Percentiles rank a stretch among this genome's conserved stretches.
Evolutionary conservation across 2,329 filamentous ascomycete species (phyloP).

Genomic region (Epichloe sibirici): DNA sequence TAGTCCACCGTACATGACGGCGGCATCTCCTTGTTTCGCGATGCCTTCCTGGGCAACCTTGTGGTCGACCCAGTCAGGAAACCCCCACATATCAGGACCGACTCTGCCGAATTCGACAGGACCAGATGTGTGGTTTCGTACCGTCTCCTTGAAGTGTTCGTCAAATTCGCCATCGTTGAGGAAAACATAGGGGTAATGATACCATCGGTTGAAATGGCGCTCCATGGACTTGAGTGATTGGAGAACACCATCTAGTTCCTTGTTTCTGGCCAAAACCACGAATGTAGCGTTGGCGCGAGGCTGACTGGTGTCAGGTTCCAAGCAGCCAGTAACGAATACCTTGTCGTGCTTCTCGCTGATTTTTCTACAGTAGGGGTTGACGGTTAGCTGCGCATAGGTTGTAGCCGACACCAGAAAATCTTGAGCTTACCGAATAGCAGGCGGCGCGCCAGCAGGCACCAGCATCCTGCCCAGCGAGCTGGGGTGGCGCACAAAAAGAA

Average conservation of each 20-base stretch:
- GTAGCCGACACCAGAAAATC: neutral
- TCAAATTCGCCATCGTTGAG: conserved; percentile 97
- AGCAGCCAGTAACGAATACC: conserved; percentile 85
- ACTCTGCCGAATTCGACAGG: conserved; percentile 91
- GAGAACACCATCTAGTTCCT: conserved; percentile 89
- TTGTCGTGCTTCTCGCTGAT: conserved; percentile 97
- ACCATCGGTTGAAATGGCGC: conserved; percentile 98
- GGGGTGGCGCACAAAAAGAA: conserved; percentile 82
- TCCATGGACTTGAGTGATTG: conserved; percentile 97
- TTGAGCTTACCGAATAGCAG: conserved; percentile 60
- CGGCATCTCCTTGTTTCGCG: conserved; percentile 87
- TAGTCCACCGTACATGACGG: conserved; percentile 98
- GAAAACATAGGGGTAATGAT: conserved; percentile 96
- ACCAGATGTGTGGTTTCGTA: conserved; percentile 81
- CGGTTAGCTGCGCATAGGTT: neutral
- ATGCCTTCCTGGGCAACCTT: conserved; percentile 94
- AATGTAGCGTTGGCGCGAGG: conserved; percentile 90
- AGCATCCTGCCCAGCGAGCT: conserved; percentile 70
- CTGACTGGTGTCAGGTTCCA: conserved; percentile 63
- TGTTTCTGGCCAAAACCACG: conserved; percentile 89
- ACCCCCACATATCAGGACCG: conserved; percentile 84
- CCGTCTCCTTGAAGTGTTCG: conserved; percentile 76
- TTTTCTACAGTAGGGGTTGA: conserved; percentile 45
- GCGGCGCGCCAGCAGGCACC: conserved; percentile 79
- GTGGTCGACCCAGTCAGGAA: conserved; percentile 88